These are phyloP conservation scores for Backusella mclennaniae DNA, from an alignment of 192 early-diverging fungal species.

Conservation along the genomic window DNA sequence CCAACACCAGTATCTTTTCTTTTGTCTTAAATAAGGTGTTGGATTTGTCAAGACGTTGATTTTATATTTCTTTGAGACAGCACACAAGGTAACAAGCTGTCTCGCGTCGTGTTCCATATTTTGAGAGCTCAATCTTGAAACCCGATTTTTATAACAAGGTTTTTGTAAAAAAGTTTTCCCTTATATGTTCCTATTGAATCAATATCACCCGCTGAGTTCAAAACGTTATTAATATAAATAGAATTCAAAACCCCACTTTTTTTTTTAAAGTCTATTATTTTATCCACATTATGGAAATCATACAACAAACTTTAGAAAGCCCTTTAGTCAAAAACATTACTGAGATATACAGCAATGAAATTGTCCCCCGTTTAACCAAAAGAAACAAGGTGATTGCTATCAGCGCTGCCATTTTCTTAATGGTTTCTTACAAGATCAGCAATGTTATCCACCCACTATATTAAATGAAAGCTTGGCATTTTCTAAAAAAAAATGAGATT, in stretches of 20 bases:
- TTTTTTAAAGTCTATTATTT: neutral
- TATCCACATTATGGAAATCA: neutral
- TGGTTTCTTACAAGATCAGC: neutral
- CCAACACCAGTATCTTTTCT: no score
- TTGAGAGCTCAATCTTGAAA: neutral
- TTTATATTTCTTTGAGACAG: no score
- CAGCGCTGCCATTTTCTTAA: neutral
- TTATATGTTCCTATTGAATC: no score
- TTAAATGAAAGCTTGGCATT: neutral
- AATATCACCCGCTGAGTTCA: neutral
- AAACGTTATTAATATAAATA: neutral
- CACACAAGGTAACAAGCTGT: no score
- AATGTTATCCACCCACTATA: neutral
- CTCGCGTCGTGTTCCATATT: no score
- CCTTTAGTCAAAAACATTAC: neutral
- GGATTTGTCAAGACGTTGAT: no score
- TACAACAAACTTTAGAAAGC: neutral
- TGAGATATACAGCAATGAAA: neutral
- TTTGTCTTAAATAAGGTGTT: no score
- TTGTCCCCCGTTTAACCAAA: neutral
- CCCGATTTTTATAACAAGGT: neutral
- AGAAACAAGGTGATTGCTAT: neutral
- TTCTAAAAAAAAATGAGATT: no score
- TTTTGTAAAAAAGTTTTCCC: no score
- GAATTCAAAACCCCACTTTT: neutral